Evolutionary conservation across 2,329 filamentous ascomycete species (phyloP).

Genomic region (Clonostachys byssicola): DNA sequence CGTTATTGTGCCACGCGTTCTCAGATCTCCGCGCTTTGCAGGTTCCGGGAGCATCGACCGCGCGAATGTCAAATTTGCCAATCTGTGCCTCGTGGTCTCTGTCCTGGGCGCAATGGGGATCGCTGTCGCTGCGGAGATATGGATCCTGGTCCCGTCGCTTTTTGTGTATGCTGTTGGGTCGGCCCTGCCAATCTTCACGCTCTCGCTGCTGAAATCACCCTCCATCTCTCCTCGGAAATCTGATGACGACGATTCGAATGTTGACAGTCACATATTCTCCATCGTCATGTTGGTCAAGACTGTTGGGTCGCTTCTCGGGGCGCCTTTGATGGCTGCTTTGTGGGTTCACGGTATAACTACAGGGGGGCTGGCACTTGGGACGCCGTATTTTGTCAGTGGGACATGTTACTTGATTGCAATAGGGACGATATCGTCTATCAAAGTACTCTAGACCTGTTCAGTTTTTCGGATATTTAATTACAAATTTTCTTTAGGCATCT

Average conservation of each 20-base stretch:
- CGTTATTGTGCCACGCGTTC: slow-evolving; percentile 30
- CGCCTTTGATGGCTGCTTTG: slow-evolving; percentile 38
- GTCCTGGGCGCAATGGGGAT: slow-evolving; percentile 28
- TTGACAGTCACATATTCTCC: slow-evolving; percentile 38
- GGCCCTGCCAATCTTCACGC: slow-evolving; percentile 43
- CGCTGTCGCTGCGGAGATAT: slow-evolving; percentile 27
- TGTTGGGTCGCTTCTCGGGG: slow-evolving; percentile 39
- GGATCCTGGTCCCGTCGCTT: slow-evolving; percentile 34
- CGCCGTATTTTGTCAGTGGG: not conserved
- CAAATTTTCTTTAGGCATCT: too few species aligned
- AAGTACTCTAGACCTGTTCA: too few species aligned
- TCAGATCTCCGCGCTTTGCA: slow-evolving; percentile 22
- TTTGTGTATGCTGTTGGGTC: slow-evolving; percentile 42
- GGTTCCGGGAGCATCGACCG: not conserved
- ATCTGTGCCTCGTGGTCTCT: not conserved
- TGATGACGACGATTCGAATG: slow-evolving; percentile 7
- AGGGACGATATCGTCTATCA: too few species aligned
- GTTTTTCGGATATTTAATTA: not conserved
- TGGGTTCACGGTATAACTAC: slow-evolving; percentile 40
- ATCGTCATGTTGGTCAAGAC: slow-evolving; percentile 48
- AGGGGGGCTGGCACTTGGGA: slow-evolving; percentile 13
- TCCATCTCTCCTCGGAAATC: slow-evolving; percentile 16
- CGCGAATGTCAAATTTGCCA: not conserved
- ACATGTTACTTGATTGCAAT: not conserved
- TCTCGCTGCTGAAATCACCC: slow-evolving; percentile 40